phyloP scores from a whole-genome alignment of 495 filamentous ascomycete genomes.

The Trichoderma parareesei region DNA sequence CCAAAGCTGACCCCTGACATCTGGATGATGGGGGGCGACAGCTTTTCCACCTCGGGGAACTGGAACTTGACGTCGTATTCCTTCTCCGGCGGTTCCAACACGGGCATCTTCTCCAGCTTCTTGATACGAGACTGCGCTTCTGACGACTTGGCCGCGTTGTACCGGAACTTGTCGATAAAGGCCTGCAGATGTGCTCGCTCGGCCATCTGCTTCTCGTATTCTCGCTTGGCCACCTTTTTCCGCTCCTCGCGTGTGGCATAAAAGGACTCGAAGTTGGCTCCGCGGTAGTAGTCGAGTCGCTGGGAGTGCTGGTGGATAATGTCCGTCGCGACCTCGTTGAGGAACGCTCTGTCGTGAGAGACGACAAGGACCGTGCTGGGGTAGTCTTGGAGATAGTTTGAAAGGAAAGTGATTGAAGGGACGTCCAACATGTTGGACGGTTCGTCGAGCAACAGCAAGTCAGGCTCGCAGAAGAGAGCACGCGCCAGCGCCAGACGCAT shows the following conservation, averaged over 20 bases:
- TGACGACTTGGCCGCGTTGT: constrained; percentile 98
- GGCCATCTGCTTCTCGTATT: constrained; percentile 98
- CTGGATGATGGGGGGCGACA: constrained; percentile 95
- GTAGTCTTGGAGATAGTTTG: constrained; percentile 90
- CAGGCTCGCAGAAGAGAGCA: constrained; percentile 97
- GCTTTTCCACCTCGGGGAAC: constrained; percentile 95
- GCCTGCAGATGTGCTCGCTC: constrained; percentile 81
- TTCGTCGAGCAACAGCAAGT: constrained; percentile 94
- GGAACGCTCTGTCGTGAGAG: constrained; percentile 96
- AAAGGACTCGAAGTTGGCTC: constrained; percentile 96
- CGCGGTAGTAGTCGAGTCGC: constrained; percentile 96
- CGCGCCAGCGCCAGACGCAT: constrained; percentile 94
- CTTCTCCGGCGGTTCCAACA: constrained; percentile 80
- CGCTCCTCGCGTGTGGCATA: constrained; percentile 97
- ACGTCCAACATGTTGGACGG: constrained; percentile 99
- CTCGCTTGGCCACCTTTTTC: constrained; percentile 89
- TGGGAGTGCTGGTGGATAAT: constrained; percentile 98
- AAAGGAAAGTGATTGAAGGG: constrained; percentile 97
- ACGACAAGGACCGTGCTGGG: constrained; percentile 94
- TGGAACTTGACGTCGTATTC: constrained; percentile 97
- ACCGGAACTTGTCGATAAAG: constrained; percentile 99
- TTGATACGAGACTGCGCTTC: constrained; percentile 98
- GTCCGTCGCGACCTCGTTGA: constrained; percentile 99
- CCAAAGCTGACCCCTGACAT: constrained; percentile 92
- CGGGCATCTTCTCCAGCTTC: constrained; percentile 94